Evolutionary conservation across 306 rosid species (phyloP), one percentile per base, ranked within the genome.

Genomic region (Urtica urens): DNA sequence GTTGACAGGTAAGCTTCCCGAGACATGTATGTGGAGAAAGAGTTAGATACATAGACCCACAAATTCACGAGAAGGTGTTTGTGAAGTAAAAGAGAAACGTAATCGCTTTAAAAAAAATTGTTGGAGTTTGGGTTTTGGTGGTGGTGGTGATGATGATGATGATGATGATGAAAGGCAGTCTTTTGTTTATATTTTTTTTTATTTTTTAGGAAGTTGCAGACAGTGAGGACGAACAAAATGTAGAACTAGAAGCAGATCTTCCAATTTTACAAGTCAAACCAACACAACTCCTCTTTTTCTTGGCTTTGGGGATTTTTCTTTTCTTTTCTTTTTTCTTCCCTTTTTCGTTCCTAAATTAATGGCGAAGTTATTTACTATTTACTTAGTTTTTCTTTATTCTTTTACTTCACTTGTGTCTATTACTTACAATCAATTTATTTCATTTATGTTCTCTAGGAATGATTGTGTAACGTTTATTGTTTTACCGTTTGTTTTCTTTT

Each of bases 171-270:
- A 33, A 39, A 46, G 73, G 57, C 18, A 67, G 55, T 65, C 57
- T 69, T 58, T 69, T 62, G n/a, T n/a, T n/a, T n/a, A n/a, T n/a
- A n/a, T 63, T 61, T 35, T 35, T 35, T 35, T 35, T 35, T 35
- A 16, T 16, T 16, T 35, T 35, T 35, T 35, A 16, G 54, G n/a
- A n/a, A n/a, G 51, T 55, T 44, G n/a, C 30, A 46, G 76, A 75
- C 68, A 73, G 67, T 70, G n/a, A 62, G 58, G 64, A 72, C 58
- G 80, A 74, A 69, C 64, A 59, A 46, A 38, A 49, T n/a, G n/a
- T n/a, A n/a, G 49, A 66, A 61, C 55, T 30, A 67, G 62, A 70
- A 43, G 41, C 62, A 56, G 81, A 70, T 73, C 80, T 69, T 73
- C 39, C 54, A 38, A 16, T 21, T 69, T 46, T 55, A 9, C 15